Evolutionary conservation across 352 stramenopile species (phyloP).

Genomic region (Globisporangium carolinianum): DNA sequence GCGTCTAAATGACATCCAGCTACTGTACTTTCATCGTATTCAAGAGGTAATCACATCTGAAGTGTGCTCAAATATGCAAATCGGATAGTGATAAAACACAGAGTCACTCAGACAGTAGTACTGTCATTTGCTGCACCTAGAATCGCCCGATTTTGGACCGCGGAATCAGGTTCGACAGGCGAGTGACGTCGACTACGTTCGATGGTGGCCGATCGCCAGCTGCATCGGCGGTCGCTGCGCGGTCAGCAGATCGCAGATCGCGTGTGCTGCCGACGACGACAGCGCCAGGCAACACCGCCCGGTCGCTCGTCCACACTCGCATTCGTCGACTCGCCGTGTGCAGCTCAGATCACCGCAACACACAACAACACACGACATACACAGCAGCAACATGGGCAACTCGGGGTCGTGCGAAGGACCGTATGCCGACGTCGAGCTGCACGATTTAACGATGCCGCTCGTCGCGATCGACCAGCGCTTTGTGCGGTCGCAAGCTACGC

Average conservation of each 20-base stretch:
- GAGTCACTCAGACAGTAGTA: no score
- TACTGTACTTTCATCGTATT: no score
- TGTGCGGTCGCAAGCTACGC: slow-evolving; percentile 1
- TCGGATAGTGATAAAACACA: no score
- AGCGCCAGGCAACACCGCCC: not conserved
- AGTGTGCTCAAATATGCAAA: no score
- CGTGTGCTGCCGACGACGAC: not conserved
- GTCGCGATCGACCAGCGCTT: slow-evolving; percentile 7
- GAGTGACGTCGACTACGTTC: not conserved
- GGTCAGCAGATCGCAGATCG: no score
- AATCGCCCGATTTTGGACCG: not conserved
- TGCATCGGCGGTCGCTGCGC: no score
- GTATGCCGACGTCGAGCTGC: slow-evolving; percentile 4
- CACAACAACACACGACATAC: not conserved
- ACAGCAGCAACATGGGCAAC: slow-evolving; percentile 4
- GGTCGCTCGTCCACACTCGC: not conserved
- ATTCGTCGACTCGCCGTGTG: not conserved
- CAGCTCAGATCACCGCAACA: not conserved
- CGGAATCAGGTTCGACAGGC: not conserved
- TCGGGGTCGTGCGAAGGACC: slow-evolving; percentile 2
- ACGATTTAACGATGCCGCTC: not conserved
- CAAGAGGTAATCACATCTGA: no score
- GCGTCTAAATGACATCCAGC: no score
- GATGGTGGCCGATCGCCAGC: no score
- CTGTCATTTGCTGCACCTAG: not conserved